phyloP scores from a whole-genome alignment of 441 rosid species.

The Pelargonium myrrhifolium region DNA sequence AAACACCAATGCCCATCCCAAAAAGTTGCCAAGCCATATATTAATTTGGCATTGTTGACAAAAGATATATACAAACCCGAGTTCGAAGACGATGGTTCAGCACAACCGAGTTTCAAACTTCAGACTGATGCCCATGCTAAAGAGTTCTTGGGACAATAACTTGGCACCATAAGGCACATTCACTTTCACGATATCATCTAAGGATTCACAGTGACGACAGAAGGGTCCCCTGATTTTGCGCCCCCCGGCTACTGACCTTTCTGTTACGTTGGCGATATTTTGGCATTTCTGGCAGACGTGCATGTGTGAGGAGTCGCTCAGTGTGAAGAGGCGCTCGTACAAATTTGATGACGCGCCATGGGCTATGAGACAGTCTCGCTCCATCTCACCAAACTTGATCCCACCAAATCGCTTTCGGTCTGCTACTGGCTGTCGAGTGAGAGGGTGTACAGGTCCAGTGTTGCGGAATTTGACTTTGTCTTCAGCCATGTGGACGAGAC shows the following conservation, averaged over 20 bases:
- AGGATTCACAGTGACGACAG: constrained; percentile 42
- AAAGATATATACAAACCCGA: too few relatives aligned
- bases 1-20: too few relatives aligned
- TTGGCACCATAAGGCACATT: constrained; percentile 84
- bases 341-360: constrained; percentile 78
- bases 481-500: constrained; percentile 80
- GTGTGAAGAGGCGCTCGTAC: constrained; percentile 72
- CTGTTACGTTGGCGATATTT: constrained; percentile 53
- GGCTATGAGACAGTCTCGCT: constrained; percentile 81
- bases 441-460: constrained; percentile 92
- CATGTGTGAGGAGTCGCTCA: constrained; percentile 76
- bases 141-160: constrained; percentile 67
- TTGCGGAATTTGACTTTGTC: constrained; percentile 88
- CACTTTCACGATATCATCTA: constrained; percentile 53
- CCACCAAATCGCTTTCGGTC: constrained; percentile 85
- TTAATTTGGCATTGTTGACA: too few relatives aligned
- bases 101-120: constrained; percentile 58
- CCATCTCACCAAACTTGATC: constrained; percentile 90
- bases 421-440: constrained; percentile 78
- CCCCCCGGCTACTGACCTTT: constrained; percentile 43
- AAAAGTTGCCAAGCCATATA: too few relatives aligned
- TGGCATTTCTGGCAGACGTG: constrained; percentile 60
- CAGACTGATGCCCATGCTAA: constrained; percentile 76
- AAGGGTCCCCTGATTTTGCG: constrained; percentile 70
- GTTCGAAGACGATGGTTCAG: constrained; percentile 17